Base-by-base conservation (phyloP, 148 eudicot genomes). In the Silene conica region DNA sequence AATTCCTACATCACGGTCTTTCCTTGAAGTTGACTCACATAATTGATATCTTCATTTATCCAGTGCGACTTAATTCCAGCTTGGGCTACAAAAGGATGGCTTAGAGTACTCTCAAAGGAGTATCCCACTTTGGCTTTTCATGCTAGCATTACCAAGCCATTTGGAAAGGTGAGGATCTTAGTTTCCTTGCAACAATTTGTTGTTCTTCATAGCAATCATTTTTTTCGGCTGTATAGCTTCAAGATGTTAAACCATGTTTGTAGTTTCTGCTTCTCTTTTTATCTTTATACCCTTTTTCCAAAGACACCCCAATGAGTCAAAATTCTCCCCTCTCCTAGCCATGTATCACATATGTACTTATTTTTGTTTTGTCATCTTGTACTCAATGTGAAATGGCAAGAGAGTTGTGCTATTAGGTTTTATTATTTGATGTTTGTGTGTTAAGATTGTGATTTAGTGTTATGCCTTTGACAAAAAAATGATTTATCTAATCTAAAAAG, bases 41-140 rank as follows among this genome's bases (percentile, higher is more conserved):
- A 25, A 11, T 45, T 77, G 55, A 41, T 62, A 28, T 65, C 50
- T 69, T 69, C 50, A 57, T 75, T 18, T 23, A 19, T 80, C 41
- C 84, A 94, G 99, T 95, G 99, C 77, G 99, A 95, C 85, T 82
- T 95, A 83, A 87, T 92, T 73, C 99, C 97, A 69, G 96, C 99
- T 69, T 92, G 94, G 99, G 99, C 86, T 58, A 95, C 99, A 63
- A 95, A 92, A 84, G 96, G 94, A 67, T 95, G 99, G 99, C 92
- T 95, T 41, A 85, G 96, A 74, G 82, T 83, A 25, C 74, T 95
- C 71, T 92, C 97, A 18, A 90, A 88, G 87, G 92, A 90, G 72
- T 95, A 80, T 75, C 99, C 99, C 69, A 80, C 93, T 75, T 84
- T 95, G 41, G 99, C 99, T 59, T 95, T 95, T 78, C 99, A 95